Evolutionary conservation across 192 early-diverging fungal genomes (phyloP).

Genomic region (Umbelopsis isabellina): DNA sequence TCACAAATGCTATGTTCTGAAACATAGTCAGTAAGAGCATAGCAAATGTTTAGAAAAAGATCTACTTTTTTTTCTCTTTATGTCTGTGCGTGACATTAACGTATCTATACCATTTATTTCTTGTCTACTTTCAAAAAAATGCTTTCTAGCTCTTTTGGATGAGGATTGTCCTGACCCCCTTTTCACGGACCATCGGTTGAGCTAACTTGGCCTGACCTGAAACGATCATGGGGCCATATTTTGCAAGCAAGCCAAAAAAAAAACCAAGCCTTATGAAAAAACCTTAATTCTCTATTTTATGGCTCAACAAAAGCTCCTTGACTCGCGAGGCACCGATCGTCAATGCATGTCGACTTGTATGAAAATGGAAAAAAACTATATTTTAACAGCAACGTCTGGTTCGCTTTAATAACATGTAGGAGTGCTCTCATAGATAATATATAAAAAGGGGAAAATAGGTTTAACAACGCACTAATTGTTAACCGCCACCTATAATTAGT

Average conservation of each 20-base stretch:
- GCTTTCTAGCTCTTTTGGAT: not conserved
- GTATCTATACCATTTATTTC: no score
- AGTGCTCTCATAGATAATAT: no score
- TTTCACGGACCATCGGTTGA: not conserved
- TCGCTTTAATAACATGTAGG: no score
- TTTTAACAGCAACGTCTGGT: no score
- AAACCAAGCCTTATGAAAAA: not conserved
- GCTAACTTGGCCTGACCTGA: not conserved
- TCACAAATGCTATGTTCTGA: not conserved
- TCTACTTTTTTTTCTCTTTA: not conserved
- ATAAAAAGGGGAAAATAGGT: not conserved
- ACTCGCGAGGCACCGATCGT: slow-evolving; percentile 6
- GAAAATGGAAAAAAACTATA: no score
- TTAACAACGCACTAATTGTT: not conserved
- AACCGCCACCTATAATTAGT: not conserved
- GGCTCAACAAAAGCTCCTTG: not conserved
- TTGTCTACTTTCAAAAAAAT: not conserved
- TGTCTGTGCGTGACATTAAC: slow-evolving; percentile 4
- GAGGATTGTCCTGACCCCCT: not conserved
- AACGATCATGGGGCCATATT: slow-evolving; percentile 9
- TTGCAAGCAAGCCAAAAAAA: not conserved
- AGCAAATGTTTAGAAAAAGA: not conserved
- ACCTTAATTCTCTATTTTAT: not conserved
- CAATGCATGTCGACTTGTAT: not conserved
- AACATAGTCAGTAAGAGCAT: not conserved